Evolutionary conservation across 2,329 filamentous ascomycete species (phyloP).

Genomic region (Claviceps cyperi): DNA sequence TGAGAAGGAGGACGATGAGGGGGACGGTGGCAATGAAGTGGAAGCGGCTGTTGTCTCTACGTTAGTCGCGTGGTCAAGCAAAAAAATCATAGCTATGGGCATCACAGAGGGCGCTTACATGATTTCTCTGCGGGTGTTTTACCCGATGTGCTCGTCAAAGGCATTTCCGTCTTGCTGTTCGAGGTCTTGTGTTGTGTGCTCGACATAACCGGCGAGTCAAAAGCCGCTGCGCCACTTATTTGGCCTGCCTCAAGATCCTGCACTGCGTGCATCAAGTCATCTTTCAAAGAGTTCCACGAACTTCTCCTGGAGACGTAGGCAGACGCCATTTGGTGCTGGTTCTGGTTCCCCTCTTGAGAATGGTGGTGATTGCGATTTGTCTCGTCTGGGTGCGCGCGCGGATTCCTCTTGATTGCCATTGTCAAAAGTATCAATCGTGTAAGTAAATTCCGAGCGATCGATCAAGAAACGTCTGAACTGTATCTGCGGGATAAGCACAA

Average conservation of each 20-base stretch:
- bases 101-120: not conserved
- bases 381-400: slow-evolving; percentile 11
- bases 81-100: not conserved
- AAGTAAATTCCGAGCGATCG: not conserved
- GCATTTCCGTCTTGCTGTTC: slow-evolving; percentile 9
- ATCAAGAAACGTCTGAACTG: not conserved
- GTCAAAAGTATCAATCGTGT: not conserved
- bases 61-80: not conserved
- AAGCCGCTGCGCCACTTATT: slow-evolving; percentile 4
- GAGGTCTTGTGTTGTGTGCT: not conserved
- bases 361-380: slow-evolving; percentile 5
- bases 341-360: slow-evolving; percentile 1
- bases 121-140: not conserved
- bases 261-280: slow-evolving; percentile 12
- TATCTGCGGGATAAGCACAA: not conserved
- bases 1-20: not conserved
- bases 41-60: not conserved
- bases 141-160: not conserved
- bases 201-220: slow-evolving; percentile 7
- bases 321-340: slow-evolving; percentile 6
- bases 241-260: slow-evolving; percentile 14
- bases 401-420: slow-evolving; percentile 14
- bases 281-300: slow-evolving; percentile 16
- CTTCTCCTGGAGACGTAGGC: slow-evolving; percentile 16
- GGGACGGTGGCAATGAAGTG: not conserved